Evolutionary conservation across 768 basidiomycete species (phyloP).

Genomic region (Tephrocybe sp.): DNA sequence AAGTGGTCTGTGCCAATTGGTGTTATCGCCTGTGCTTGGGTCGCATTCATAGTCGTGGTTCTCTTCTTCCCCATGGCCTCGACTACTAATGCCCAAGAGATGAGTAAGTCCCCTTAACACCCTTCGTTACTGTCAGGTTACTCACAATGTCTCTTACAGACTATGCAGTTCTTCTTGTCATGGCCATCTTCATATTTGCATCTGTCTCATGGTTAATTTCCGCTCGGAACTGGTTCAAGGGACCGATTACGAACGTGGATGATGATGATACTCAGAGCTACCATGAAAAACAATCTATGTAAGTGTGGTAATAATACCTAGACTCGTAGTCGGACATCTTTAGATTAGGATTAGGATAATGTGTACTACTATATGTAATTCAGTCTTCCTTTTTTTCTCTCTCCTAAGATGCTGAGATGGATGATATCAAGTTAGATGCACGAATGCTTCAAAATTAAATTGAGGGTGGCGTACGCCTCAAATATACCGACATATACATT

Average conservation of each 20-base stretch:
- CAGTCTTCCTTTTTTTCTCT: no score
- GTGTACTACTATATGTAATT: no score
- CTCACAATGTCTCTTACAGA: slow-evolving; percentile 40
- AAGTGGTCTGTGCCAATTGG: neutral
- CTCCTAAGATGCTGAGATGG: no score
- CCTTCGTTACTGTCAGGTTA: slow-evolving; percentile 9
- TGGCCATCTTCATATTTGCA: slow-evolving; percentile 65
- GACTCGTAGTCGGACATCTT: no score
- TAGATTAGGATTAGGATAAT: no score
- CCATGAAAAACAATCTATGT: no score
- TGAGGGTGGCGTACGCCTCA: no score
- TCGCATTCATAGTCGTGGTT: neutral
- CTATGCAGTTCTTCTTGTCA: slow-evolving; percentile 67
- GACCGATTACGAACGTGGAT: slow-evolving; percentile 56
- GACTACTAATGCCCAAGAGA: slow-evolving; percentile 37
- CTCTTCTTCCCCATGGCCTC: slow-evolving; percentile 36
- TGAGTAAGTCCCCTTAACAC: slow-evolving; percentile 46
- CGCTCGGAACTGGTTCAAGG: slow-evolving; percentile 70
- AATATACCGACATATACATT: no score
- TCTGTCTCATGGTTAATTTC: slow-evolving; percentile 63
- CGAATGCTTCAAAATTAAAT: no score
- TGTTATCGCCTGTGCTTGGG: neutral
- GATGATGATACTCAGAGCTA: no score
- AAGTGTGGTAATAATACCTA: no score
- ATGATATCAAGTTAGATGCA: no score